Evolutionary conservation across 2,329 filamentous ascomycete genomes (phyloP), one percentile per base, ranked within the genome.

Genomic region (Monosporascus cannonballus): DNA sequence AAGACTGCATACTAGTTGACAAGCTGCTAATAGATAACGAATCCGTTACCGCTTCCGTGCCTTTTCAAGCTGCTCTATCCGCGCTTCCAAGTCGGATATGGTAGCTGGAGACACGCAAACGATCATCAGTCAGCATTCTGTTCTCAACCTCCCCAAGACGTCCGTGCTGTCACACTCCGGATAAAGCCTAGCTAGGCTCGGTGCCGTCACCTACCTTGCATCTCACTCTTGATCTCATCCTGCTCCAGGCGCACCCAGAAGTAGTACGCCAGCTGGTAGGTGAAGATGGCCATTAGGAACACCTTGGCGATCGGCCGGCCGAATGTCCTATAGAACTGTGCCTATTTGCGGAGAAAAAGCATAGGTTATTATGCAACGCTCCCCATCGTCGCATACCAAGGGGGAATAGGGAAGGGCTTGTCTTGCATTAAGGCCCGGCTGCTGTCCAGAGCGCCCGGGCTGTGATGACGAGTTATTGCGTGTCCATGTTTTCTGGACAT

Each of bases 261-360:
- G 74, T 82, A 90, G 71, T 92, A 93, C 15, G 79, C 70, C n/a
- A 88, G 62, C 70, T 94, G 89, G 68, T 93, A 94, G 2, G 85
- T 87, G 64, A 90, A 84, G 51, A 91, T 79, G 51, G 89, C 87
- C 64, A 87, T 78, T 38, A 93, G 76, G 59, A 90, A 81, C 51
- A 84, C 84, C 72, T 91, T 93, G 50, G 82, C 78, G 46, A 93
- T 76, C 3, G 89, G 88, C 2, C 86, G 78, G 39, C 84, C 83
- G 65, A 90, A 91, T 15, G 82, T 83, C 65, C 83, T 85, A 75
- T 90, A 93, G 72, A 92, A 92, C 47, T 77, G 74, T 48, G 80
- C 71, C 81, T 87, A 60, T 48, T 36, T 46, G 36, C 36, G 20
- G 24, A 22, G 3, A n/a, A 18, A 39, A 8, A 14, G 7, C 15